Evolutionary conservation across 768 basidiomycete genomes (phyloP).

Genomic region (Peribolospora kevripleyi): DNA sequence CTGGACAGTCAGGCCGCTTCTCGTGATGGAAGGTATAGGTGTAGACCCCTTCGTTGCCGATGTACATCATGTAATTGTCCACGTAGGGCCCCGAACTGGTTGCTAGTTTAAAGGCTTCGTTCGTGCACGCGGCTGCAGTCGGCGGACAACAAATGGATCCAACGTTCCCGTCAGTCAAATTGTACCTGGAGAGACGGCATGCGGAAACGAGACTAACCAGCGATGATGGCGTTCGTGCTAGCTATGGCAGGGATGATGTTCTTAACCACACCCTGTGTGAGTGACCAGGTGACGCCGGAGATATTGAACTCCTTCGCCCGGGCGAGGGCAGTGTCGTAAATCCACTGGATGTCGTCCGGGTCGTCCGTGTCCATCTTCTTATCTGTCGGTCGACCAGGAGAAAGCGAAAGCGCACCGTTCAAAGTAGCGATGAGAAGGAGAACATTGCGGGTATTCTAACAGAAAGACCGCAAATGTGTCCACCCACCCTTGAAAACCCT

Average conservation of each 20-base stretch:
- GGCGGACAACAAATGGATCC: neutral
- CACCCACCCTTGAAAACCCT: slow-evolving; percentile 53
- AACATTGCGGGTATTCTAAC: neutral
- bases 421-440: neutral
- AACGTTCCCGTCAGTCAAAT: neutral
- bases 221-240: slow-evolving; percentile 92
- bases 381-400: slow-evolving; percentile 27
- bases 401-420: neutral
- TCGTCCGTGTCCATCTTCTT: slow-evolving; percentile 95
- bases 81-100: slow-evolving; percentile 82
- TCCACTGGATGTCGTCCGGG: slow-evolving; percentile 86
- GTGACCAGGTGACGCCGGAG: slow-evolving; percentile 89
- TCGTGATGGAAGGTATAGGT: slow-evolving; percentile 95
- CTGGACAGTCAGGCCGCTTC: slow-evolving; percentile 75
- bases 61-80: slow-evolving; percentile 96
- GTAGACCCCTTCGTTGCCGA: slow-evolving; percentile 87
- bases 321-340: slow-evolving; percentile 51
- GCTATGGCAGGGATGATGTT: slow-evolving; percentile 95
- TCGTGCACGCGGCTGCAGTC: slow-evolving; percentile 67
- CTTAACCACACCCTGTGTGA: slow-evolving; percentile 97
- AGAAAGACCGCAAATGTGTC: neutral
- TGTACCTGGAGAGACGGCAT: neutral
- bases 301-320: slow-evolving; percentile 90
- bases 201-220: slow-evolving; percentile 30
- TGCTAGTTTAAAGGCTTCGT: slow-evolving; percentile 96